Evolutionary conservation across 164 flowering plant species (phyloP).

Genomic region (Aristolochia californica): DNA sequence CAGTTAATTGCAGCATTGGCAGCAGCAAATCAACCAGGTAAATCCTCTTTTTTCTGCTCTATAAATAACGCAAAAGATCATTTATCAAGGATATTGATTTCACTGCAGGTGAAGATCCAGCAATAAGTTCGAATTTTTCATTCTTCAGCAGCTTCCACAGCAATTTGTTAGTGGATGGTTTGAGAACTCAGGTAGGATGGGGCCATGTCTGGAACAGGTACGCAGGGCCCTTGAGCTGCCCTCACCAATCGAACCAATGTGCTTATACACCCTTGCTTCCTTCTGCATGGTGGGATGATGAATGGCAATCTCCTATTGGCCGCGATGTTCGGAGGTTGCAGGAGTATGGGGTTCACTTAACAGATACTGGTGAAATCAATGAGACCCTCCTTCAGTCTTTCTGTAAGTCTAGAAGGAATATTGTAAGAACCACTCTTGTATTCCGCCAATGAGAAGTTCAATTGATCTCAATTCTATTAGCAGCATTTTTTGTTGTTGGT

Average conservation of each 20-base stretch:
- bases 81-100: too few species aligned
- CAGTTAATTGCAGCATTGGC: conserved; percentile 91
- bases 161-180: conserved; percentile 56
- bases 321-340: conserved; percentile 60
- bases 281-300: conserved; percentile 95
- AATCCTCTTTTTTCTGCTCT: neutral
- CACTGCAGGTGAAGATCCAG: conserved; percentile 37
- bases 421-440: conserved; percentile 25
- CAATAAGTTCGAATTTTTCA: conserved; percentile 31
- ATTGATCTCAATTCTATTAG: too few species aligned
- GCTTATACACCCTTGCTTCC: conserved; percentile 85
- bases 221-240: conserved; percentile 88
- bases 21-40: conserved; percentile 68
- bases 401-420: conserved; percentile 41
- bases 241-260: conserved; percentile 58
- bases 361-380: conserved; percentile 57
- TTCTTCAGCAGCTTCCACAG: conserved; percentile 94
- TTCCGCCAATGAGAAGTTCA: too few species aligned
- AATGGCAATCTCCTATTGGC: conserved; percentile 82
- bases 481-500: too few species aligned
- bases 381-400: conserved; percentile 38
- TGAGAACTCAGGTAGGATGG: conserved; percentile 76
- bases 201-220: conserved; percentile 97
- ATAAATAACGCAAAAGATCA: too few species aligned
- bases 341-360: conserved; percentile 53